These are phyloP conservation scores for Trametes meyenii DNA, from an alignment of 768 basidiomycete genomes.

Conservation along the genomic window DNA sequence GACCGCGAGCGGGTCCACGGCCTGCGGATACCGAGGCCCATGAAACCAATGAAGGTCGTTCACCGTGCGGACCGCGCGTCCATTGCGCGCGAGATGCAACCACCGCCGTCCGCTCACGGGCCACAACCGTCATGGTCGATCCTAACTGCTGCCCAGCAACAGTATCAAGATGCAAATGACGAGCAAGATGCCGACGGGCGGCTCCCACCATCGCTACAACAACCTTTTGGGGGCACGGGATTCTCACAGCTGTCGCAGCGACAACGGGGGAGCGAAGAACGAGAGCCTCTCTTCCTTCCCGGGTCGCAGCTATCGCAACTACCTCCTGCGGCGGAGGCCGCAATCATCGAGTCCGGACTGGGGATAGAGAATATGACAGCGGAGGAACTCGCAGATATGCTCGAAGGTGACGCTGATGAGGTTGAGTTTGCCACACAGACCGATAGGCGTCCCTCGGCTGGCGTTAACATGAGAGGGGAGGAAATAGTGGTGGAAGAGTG, in stretches of 20 bases:
- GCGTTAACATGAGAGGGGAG: neutral
- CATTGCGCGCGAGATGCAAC: constrained; percentile 28
- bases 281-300: constrained; percentile 39
- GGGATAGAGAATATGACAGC: constrained; percentile 68
- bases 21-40: neutral
- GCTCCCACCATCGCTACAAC: constrained; percentile 1
- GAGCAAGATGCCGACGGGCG: neutral
- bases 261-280: neutral
- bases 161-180: neutral
- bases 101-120: constrained; percentile 18
- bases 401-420: constrained; percentile 64
- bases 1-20: neutral
- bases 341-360: constrained; percentile 61
- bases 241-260: constrained; percentile 27
- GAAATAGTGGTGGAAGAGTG: constrained; percentile 14
- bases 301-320: constrained; percentile 44
- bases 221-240: constrained; percentile 9
- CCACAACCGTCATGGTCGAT: constrained; percentile 21
- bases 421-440: constrained; percentile 32
- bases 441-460: neutral
- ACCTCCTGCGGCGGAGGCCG: constrained; percentile 54
- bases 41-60: constrained; percentile 57
- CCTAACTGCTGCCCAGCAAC: constrained; percentile 18
- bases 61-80: constrained; percentile 38
- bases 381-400: constrained; percentile 61